phyloP scores from a whole-genome alignment of 1,139 yeast species.

The Meyerozyma athensensis region DNA sequence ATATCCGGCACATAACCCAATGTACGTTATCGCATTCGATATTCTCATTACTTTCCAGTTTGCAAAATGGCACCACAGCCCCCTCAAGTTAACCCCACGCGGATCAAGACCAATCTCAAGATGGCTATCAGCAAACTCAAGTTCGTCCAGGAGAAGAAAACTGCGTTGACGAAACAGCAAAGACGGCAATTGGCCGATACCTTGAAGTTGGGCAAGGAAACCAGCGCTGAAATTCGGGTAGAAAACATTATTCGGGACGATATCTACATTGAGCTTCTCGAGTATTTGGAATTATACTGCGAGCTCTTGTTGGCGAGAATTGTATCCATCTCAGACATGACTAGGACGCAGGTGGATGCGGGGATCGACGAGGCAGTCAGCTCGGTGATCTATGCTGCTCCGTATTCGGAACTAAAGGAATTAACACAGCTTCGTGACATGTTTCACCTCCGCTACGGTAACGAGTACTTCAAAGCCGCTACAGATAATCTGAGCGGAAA shows the following conservation, averaged over 20 bases:
- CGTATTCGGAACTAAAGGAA: conserved; percentile 75
- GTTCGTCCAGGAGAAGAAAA: conserved; percentile 76
- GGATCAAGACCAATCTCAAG: conserved; percentile 66
- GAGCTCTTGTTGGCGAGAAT: conserved; percentile 78
- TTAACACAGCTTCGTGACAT: conserved; percentile 57
- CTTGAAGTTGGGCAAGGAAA: conserved; percentile 66
- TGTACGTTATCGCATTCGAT: neutral
- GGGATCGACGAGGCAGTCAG: conserved; percentile 72
- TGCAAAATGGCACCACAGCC: conserved; percentile 17
- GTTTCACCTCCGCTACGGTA: conserved; percentile 59
- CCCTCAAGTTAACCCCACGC: conserved; percentile 31
- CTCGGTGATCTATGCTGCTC: conserved; percentile 65
- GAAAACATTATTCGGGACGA: conserved; percentile 86
- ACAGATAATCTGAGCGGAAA: conserved; percentile 48
- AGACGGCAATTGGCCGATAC: conserved; percentile 74
- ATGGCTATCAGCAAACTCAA: conserved; percentile 80
- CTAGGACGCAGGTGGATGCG: conserved; percentile 46
- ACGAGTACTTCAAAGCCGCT: conserved; percentile 56
- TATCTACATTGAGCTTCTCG: conserved; percentile 74
- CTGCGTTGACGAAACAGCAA: conserved; percentile 77
- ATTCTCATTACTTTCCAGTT: neutral
- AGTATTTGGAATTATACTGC: conserved; percentile 76
- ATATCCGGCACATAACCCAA: neutral
- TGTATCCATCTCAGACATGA: conserved; percentile 44
- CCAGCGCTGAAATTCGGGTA: conserved; percentile 79